Base-by-base conservation (phyloP, 1,284 basidiomycete genomes). In the Apiotrichum siamense region DNA sequence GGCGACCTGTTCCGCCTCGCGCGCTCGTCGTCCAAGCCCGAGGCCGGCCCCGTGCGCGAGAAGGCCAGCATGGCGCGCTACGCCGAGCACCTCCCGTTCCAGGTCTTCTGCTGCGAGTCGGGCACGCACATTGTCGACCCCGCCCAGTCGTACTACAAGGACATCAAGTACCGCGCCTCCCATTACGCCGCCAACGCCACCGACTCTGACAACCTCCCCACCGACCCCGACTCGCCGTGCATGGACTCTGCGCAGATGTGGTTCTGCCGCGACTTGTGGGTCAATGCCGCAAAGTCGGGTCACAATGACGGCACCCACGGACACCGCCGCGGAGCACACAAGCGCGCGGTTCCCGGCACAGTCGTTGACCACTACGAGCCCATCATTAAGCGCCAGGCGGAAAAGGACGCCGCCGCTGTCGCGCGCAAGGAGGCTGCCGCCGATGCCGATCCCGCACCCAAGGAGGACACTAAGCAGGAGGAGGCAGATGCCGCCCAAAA, bases 1-100 rank as follows among this genome's bases (percentile, higher is more conserved):
- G 92, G 92, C 38, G 92, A 96, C 76, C 86, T 94, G 62, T 96
- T 97, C 79, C 83, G 92, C 12, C 90, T 93, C 63, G 90, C 90
- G 42, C 91, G 88, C 64, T 94, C 90, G 1, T 88, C 87, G 7
- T 87, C 89, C 4, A 87, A 88, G 61, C 82, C 85, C n/a, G 86
- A 89, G 62, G 85, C 86, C 10, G 88, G 90, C 0, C 92, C 92
- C 12, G 91, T 91, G 2, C 84, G 90, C 57, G 90, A 97, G 68
- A 76, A 77, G 46, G 77, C 79, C 42, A 89, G 88, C 9, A 83
- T 88, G 2, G 77, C 81, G 40, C 86, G 91, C 25, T 97, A 93
- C 73, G 82, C 82, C 1, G 82, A 87, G 57, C 91, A 97, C 69
- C 80, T 96, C 1, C 92, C 92, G 2, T 96, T 96, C 79, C 92